Percentiles rank a stretch among this genome's conserved stretches.
Conservation (phyloP, 164 flowering plant species). For the Liquidambar formosana region DNA sequence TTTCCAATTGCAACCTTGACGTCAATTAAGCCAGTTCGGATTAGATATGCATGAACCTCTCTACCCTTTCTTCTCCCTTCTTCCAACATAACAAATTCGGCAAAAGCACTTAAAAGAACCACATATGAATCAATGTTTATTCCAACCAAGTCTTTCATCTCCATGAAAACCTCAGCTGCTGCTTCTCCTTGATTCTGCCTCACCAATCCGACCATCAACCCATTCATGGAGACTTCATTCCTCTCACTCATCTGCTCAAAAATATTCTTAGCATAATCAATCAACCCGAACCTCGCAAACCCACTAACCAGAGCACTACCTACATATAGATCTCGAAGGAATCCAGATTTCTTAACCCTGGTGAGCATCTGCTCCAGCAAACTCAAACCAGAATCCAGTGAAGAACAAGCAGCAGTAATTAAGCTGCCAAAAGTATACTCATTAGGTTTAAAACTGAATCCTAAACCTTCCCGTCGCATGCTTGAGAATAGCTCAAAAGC, state of each 20-base stretch:
- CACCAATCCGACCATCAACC: slow-evolving; percentile 83
- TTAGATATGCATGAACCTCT: slow-evolving; percentile 70
- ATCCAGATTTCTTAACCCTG: slow-evolving; percentile 59
- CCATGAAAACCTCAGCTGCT: slow-evolving; percentile 55
- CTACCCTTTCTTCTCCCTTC: slow-evolving; percentile 67
- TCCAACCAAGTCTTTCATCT: slow-evolving; percentile 48
- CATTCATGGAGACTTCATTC: slow-evolving; percentile 79
- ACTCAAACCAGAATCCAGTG: slow-evolving; percentile 23
- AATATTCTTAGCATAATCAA: slow-evolving; percentile 51
- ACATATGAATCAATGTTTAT: slow-evolving; percentile 63
- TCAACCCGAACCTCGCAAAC: slow-evolving; percentile 57
- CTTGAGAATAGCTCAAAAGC: slow-evolving; percentile 53
- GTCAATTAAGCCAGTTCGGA: slow-evolving; percentile 49
- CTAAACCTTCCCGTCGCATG: slow-evolving; percentile 52
- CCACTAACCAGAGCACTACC: slow-evolving; percentile 89
- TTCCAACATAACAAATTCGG: slow-evolving; percentile 44
- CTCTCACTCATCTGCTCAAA: slow-evolving; percentile 60
- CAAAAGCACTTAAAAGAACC: slow-evolving; percentile 67
- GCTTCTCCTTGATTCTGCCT: slow-evolving; percentile 66
- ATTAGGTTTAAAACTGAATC: slow-evolving; percentile 45
- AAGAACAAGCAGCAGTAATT: slow-evolving; percentile 49
- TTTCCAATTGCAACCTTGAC: slow-evolving; percentile 57
- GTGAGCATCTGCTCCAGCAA: slow-evolving; percentile 72
- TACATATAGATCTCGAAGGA: slow-evolving; percentile 63
- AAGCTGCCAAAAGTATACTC: slow-evolving; percentile 86